Base-by-base conservation (phyloP, 177 flowering plant species). In the Tripterygium wilfordii region DNA sequence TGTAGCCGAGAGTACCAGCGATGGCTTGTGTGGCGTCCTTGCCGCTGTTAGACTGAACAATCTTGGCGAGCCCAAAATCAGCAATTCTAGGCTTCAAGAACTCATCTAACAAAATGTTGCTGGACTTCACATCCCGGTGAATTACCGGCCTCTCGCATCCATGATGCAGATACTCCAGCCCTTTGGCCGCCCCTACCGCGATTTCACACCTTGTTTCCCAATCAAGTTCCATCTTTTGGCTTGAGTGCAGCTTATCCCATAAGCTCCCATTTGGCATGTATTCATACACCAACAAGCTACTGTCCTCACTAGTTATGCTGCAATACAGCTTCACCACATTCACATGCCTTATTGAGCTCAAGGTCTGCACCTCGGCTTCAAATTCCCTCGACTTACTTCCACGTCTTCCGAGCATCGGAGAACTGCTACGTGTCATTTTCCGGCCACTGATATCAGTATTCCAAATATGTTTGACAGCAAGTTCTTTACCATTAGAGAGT, bases 381-480 rank as follows among this genome's bases (percentile, higher is more conserved):
- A 85, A 78, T 44, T 91, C 95, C 36, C 53, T 26, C 23, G 70
- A 60, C 43, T 54, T 83, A 2, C 43, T 48, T 15, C 43, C 55
- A 8, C 65, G 52, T 33, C 58, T 68, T 3, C 17, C 51, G 48
- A 80, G 64, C 63, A 80, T 82, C n/a, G 95, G 78, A 10, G 76
- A 35, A 1, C 65, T 43, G 35, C 68, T 65, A 12, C 65, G 52
- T 47, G 1, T 27, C 43, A 22, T 60, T 42, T 54, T 67, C 37
- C 56, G 44, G 29, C 50, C 38, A 10, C 9, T 41, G 28, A 50
- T 0, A 4, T 42, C 65, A 0, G 62, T 27, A 31, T 68, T 78
- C 89, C 89, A 83, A 8, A 91, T 80, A 64, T 88, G 96, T 45
- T 92, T 92, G 41, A 88, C 96, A 0, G 96, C 96, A 8, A 92